Evolutionary conservation across 176 grass and related monocot genomes (phyloP).

Genomic region (Carex scoparia): DNA sequence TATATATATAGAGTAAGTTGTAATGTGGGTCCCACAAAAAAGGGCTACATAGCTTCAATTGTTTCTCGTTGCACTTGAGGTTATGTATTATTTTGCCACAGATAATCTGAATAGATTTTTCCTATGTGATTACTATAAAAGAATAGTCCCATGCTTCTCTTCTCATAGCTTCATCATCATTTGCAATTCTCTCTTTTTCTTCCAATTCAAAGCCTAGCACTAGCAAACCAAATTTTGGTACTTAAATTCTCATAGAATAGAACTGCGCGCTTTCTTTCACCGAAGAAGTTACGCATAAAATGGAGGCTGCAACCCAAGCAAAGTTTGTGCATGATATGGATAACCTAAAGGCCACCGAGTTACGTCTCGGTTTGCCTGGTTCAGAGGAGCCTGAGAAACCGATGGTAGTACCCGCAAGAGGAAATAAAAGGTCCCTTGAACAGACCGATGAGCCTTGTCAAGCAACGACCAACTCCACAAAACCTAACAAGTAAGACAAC

Average conservation of each 20-base stretch:
- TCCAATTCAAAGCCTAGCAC: too few species aligned
- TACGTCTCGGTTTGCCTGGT: conserved; percentile 86
- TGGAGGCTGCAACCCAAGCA: conserved; percentile 33
- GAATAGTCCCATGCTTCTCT: conserved; percentile 19
- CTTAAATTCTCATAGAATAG: too few species aligned
- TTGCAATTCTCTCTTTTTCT: not conserved
- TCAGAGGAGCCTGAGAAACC: conserved; percentile 13
- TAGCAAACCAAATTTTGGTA: too few species aligned
- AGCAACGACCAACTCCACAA: not conserved
- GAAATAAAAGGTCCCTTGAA: conserved; percentile 14
- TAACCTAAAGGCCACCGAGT: conserved; percentile 77
- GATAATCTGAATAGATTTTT: not conserved
- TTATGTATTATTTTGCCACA: not conserved
- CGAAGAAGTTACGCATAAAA: conserved; percentile 10
- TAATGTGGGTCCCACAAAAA: not conserved
- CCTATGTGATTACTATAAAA: conserved; percentile 4
- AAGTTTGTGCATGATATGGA: conserved; percentile 36
- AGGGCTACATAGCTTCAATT: not conserved
- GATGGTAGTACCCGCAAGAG: not conserved
- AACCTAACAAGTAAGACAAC: not conserved
- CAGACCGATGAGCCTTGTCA: not conserved
- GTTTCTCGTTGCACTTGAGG: not conserved
- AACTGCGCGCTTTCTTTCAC: not conserved
- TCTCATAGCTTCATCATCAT: conserved; percentile 10
- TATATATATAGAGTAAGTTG: not conserved